Conservation (phyloP, 495 filamentous ascomycete species). For the Penicillium pulvis region DNA sequence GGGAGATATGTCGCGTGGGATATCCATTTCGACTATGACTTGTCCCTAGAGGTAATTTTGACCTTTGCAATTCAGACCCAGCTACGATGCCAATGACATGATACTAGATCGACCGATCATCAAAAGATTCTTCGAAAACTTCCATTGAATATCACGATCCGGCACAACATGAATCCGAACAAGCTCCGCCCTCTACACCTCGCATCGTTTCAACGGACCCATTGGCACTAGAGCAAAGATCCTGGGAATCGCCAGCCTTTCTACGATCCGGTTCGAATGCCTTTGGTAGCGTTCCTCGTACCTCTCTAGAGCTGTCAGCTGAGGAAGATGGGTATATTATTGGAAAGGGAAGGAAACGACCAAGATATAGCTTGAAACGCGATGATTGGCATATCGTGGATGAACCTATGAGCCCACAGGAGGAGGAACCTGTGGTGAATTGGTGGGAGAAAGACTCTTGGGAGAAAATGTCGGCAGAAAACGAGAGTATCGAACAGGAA, state of each 20-base stretch:
- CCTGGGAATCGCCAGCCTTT: conserved; percentile 77
- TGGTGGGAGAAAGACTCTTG: conserved; percentile 38
- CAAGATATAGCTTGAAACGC: conserved; percentile 68
- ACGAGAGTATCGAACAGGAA: conserved; percentile 1
- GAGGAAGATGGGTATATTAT: conserved; percentile 67
- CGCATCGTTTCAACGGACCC: conserved; percentile 11
- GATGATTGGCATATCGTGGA: conserved; percentile 71
- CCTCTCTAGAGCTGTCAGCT: conserved; percentile 65
- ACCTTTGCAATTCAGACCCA: background rate
- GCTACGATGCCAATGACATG: conserved; percentile 5
- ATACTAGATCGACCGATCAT: conserved; percentile 37
- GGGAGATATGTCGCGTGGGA: conserved; percentile 77
- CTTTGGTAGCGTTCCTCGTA: conserved; percentile 59
- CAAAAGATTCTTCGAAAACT: conserved; percentile 37
- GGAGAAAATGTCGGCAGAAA: conserved; percentile 29
- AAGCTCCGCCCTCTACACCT: conserved; percentile 34
- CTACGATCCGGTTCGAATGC: conserved; percentile 64
- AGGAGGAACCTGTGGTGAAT: conserved; percentile 34
- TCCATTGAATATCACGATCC: conserved; percentile 47
- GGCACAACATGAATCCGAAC: conserved; percentile 22
- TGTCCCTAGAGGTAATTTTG: conserved; percentile 60
- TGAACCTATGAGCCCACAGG: conserved; percentile 65
- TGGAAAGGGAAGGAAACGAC: conserved; percentile 68
- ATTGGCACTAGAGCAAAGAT: conserved; percentile 6
- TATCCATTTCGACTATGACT: conserved; percentile 58